These are phyloP conservation scores for Grifola frondosa DNA, from an alignment of 1,284 basidiomycete genomes.

Conservation along the genomic window DNA sequence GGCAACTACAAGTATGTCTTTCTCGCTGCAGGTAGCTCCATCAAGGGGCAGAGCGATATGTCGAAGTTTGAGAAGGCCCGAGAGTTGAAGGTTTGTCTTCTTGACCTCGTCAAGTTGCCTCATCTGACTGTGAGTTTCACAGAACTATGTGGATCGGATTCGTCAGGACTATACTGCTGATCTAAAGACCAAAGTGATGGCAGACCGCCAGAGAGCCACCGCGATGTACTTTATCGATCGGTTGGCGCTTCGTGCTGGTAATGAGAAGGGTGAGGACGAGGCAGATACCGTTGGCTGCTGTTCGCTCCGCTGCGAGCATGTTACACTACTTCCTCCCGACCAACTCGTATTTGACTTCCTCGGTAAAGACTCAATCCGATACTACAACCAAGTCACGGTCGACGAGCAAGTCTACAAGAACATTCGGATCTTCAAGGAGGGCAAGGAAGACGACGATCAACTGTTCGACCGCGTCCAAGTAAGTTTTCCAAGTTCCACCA, in stretches of 20 bases:
- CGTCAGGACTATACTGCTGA: constrained; percentile 85
- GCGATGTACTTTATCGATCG: constrained; percentile 98
- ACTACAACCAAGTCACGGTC: constrained; percentile 87
- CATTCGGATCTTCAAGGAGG: constrained; percentile 65
- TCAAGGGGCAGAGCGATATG: constrained; percentile 97
- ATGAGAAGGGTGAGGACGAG: constrained; percentile 98
- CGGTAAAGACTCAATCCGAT: constrained; percentile 97
- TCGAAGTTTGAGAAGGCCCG: constrained; percentile 95
- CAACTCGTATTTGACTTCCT: constrained; percentile 92
- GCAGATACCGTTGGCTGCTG: constrained; percentile 98
- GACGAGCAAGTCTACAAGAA: constrained; percentile 66
- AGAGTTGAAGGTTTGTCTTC: constrained; percentile 76
- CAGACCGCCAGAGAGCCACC: constrained; percentile 89
- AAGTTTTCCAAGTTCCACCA: constrained; percentile 33
- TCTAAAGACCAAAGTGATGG: constrained; percentile 88
- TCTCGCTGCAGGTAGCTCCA: constrained; percentile 87
- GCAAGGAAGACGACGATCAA: constrained; percentile 86
- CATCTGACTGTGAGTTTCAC: background rate
- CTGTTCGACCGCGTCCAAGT: constrained; percentile 94
- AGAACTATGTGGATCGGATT: constrained; percentile 90
- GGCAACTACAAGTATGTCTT: constrained; percentile 95
- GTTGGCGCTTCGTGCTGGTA: constrained; percentile 93
- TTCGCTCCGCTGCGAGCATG: constrained; percentile 91
- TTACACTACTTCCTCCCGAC: constrained; percentile 86
- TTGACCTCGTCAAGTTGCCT: background rate